Evolutionary conservation across 208 protist species (phyloP), one percentile per base, ranked within the genome.

Genomic region (Trypanosoma platydactyli): DNA sequence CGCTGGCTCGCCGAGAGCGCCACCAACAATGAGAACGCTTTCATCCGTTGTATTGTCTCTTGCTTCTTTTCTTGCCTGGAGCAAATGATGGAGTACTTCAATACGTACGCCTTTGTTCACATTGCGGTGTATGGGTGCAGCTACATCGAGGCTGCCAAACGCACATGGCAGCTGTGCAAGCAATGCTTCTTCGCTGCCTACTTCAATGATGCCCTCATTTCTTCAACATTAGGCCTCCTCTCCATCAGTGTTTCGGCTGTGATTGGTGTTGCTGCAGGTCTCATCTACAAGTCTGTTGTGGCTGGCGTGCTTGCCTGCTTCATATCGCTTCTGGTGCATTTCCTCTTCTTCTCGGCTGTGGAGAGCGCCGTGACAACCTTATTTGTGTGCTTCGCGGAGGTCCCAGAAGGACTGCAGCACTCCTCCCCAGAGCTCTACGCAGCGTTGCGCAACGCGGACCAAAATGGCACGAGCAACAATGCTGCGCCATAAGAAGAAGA

Each of bases 91-190:
- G 57, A 92, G 72, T 94, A 92, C 76, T 97, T 97, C 79, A 97
- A 97, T 71, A 81, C 65, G 38, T 97, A 97, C 77, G 94, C 94
- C 33, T 97, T 94, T 73, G 86, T 95, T 22, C 91, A 97, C 60
- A 82, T 97, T 45, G 94, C 92, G 25, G 89, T 97, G 64, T 97
- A 97, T 74, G 94, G 94, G 57, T 93, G 80, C 64, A 73, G 86
- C 15, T 97, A 96, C 79, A 86, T 97, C 64, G 81, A 87, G 46
- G 86, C 89, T 24, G 92, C 92, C 25, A 96, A 94, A 84, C 79
- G 79, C 24, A 97, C 91, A 33, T 96, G 83, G 57, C 60, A 55
- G 20, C 70, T 97, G 33, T 86, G 83, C 64, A 76, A 91, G 74
- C 76, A 90, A 56, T 90, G 86, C 67, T 81, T 88, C 57, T 93